Evolutionary conservation across 2,329 filamentous ascomycete species (phyloP).

Genomic region (Aureobasidium vineae): DNA sequence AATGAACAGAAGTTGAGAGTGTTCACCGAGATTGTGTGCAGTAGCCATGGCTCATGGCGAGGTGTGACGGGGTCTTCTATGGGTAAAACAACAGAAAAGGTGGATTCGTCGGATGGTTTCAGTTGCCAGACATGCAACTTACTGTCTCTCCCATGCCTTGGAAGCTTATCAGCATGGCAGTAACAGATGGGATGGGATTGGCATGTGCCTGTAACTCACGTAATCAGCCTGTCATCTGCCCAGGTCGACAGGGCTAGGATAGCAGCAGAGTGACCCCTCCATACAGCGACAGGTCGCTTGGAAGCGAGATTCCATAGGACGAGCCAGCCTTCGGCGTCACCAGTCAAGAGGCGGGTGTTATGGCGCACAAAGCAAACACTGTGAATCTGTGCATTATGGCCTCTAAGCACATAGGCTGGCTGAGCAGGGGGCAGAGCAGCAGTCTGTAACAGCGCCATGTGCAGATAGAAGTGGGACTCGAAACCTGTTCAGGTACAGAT

Average conservation of each 20-base stretch:
- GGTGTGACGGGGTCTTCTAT: conserved; percentile 57
- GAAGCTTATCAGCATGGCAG: not conserved
- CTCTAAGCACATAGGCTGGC: conserved; percentile 72
- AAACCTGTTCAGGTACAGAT: conserved; percentile 16
- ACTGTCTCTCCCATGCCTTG: conserved; percentile 86
- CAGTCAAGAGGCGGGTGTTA: conserved; percentile 77
- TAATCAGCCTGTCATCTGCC: conserved; percentile 72
- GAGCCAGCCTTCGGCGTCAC: conserved; percentile 86
- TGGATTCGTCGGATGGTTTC: conserved; percentile 56
- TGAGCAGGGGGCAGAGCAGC: conserved; percentile 50
- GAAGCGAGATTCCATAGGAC: conserved; percentile 80
- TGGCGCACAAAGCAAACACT: conserved; percentile 67
- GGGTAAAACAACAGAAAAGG: conserved; percentile 67
- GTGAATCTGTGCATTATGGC: conserved; percentile 79
- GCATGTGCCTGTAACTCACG: conserved; percentile 58
- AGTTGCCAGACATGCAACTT: conserved; percentile 83
- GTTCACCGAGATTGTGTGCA: conserved; percentile 81
- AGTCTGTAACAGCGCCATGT: conserved; percentile 10
- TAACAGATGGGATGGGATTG: not conserved
- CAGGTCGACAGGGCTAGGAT: conserved; percentile 74
- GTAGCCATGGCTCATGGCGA: conserved; percentile 72
- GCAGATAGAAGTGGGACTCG: not conserved
- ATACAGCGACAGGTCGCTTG: conserved; percentile 78
- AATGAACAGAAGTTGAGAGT: conserved; percentile 95
- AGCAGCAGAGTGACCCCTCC: conserved; percentile 77